Conservation (phyloP, 2,329 filamentous ascomycete species). For the Xenoacremonium recifei region DNA sequence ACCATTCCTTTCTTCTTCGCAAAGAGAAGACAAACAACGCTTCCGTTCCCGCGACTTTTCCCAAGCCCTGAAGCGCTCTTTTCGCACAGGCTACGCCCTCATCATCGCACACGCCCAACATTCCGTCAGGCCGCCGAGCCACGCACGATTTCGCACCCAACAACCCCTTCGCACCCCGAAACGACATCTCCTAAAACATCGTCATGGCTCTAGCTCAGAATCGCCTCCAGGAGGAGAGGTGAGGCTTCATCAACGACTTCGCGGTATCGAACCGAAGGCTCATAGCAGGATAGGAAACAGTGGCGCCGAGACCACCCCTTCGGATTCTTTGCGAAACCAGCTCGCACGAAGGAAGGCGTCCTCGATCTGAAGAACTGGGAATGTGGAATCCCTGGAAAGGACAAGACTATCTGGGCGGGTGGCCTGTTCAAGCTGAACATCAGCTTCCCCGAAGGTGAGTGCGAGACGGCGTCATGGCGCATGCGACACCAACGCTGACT, state of each 20-base stretch:
- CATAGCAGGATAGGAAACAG: constrained; percentile 67
- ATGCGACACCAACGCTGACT: constrained; percentile 11
- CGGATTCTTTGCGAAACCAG: constrained; percentile 90
- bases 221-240: constrained; percentile 85
- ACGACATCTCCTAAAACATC: constrained; percentile 3
- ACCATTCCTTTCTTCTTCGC: no score
- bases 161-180: background rate
- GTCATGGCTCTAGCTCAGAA: constrained; percentile 86
- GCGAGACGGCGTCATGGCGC: constrained; percentile 2
- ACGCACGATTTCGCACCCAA: no score
- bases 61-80: no score
- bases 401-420: constrained; percentile 98
- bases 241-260: constrained; percentile 28
- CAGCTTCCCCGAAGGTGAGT: constrained; percentile 85
- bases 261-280: constrained; percentile 14
- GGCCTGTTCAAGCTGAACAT: constrained; percentile 94
- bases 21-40: no score
- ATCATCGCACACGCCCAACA: no score
- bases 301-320: constrained; percentile 98
- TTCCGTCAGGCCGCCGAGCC: no score
- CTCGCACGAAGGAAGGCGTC: constrained; percentile 73
- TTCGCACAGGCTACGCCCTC: no score
- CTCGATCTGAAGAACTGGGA: constrained; percentile 96
- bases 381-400: constrained; percentile 92
- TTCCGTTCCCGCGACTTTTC: no score